These are phyloP conservation scores for Porcisia hertigi DNA, from an alignment of 208 protist genomes.

Conservation along the genomic window DNA sequence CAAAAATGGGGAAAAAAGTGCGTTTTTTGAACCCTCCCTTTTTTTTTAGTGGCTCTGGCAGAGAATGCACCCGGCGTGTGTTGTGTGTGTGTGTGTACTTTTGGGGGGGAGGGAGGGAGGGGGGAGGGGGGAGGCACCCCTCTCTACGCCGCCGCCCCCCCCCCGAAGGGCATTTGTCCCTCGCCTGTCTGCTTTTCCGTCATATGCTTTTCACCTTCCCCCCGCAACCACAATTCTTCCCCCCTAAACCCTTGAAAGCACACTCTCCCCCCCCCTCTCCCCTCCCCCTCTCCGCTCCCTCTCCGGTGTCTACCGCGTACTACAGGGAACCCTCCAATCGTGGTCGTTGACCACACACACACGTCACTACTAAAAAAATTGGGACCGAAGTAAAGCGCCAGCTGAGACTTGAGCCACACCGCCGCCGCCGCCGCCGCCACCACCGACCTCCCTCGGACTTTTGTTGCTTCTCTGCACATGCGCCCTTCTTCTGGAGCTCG, in stretches of 20 bases:
- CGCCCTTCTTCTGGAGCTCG: neutral
- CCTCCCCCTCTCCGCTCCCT: neutral
- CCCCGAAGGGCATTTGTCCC: too few relatives aligned
- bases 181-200: too few relatives aligned
- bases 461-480: neutral
- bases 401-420: conserved; percentile 2
- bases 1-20: too few relatives aligned
- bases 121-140: too few relatives aligned
- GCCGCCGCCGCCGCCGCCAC: conserved; percentile 4
- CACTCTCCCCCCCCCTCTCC: neutral
- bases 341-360: neutral
- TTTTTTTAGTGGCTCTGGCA: too few relatives aligned
- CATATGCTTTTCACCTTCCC: too few relatives aligned
- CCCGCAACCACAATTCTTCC: neutral
- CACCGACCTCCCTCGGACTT: neutral
- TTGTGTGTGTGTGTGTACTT: too few relatives aligned
- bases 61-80: too few relatives aligned
- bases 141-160: too few relatives aligned
- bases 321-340: neutral
- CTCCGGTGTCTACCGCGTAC: neutral
- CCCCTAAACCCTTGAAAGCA: too few relatives aligned
- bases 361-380: neutral
- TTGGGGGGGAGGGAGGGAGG: too few relatives aligned
- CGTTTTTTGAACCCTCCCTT: too few relatives aligned
- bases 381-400: neutral